Conservation (phyloP, 1,139 yeast genomes). For the Debaryomyces robertsiae region DNA sequence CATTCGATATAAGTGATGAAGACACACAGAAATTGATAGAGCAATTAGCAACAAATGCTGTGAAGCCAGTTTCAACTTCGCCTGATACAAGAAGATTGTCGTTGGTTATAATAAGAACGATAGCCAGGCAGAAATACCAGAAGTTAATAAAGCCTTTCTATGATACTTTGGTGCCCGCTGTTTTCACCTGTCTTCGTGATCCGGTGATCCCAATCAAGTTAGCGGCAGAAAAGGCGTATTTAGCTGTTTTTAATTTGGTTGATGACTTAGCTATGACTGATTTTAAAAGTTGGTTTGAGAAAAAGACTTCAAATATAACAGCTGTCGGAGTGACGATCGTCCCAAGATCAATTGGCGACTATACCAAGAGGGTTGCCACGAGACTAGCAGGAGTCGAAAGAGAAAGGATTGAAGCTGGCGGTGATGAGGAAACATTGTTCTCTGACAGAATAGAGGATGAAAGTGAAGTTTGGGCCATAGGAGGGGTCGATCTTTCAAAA, state of each 20-base stretch:
- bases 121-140: slow-evolving; percentile 62
- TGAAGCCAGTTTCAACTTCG: slow-evolving; percentile 61
- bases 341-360: slow-evolving; percentile 80
- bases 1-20: slow-evolving; percentile 43
- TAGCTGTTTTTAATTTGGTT: slow-evolving; percentile 70
- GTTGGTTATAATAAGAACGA: slow-evolving; percentile 73
- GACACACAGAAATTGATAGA: slow-evolving; percentile 37
- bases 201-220: slow-evolving; percentile 84
- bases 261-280: slow-evolving; percentile 62
- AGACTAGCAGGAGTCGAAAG: slow-evolving; percentile 84
- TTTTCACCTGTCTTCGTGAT: slow-evolving; percentile 84
- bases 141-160: slow-evolving; percentile 52
- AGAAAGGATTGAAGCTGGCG: slow-evolving; percentile 87
- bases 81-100: slow-evolving; percentile 82
- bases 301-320: slow-evolving; percentile 24
- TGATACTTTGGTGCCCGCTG: slow-evolving; percentile 66
- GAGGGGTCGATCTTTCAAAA: slow-evolving; percentile 52
- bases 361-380: slow-evolving; percentile 82
- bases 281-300: slow-evolving; percentile 63
- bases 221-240: slow-evolving; percentile 91
- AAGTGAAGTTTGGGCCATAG: slow-evolving; percentile 84
- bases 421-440: slow-evolving; percentile 83
- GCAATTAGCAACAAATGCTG: slow-evolving; percentile 53
- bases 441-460: slow-evolving; percentile 89
- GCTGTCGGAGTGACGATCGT: slow-evolving; percentile 57